Conservation (phyloP, 2,329 filamentous ascomycete species). For the Paraphaeosphaeria sporulosa region DNA sequence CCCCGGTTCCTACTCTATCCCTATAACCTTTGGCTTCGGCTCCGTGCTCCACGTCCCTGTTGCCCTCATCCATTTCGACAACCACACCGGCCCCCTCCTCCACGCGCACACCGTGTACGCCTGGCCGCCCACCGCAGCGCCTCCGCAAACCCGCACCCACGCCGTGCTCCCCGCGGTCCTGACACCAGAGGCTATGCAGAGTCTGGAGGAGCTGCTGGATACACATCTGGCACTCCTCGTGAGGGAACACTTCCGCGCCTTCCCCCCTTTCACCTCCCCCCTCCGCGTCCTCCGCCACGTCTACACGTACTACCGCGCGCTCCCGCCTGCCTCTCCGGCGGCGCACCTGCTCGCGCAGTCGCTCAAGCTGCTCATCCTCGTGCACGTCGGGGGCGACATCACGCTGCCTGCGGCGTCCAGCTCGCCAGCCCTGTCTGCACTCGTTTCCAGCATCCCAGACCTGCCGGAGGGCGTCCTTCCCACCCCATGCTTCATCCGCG, state of each 20-base stretch:
- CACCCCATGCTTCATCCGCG: slow-evolving; percentile 50
- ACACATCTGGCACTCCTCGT: slow-evolving; percentile 43
- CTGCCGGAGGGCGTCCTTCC: slow-evolving; percentile 24
- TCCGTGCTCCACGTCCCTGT: slow-evolving; percentile 36
- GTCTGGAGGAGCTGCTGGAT: slow-evolving; percentile 36
- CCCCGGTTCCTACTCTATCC: slow-evolving; percentile 36
- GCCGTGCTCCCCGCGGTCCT: slow-evolving; percentile 47
- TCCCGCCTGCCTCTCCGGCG: slow-evolving; percentile 25
- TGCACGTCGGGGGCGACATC: slow-evolving; percentile 50
- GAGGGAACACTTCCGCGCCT: slow-evolving; percentile 41
- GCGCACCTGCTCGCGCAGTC: slow-evolving; percentile 40
- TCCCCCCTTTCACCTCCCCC: slow-evolving; percentile 45
- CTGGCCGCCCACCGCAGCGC: slow-evolving; percentile 40
- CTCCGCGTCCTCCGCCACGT: slow-evolving; percentile 44
- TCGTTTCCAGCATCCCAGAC: slow-evolving; percentile 29
- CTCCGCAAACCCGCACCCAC: slow-evolving; percentile 29
- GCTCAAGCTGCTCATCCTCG: slow-evolving; percentile 49
- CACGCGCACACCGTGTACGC: slow-evolving; percentile 49
- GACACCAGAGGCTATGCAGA: slow-evolving; percentile 24
- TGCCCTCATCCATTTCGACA: slow-evolving; percentile 32
- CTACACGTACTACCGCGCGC: slow-evolving; percentile 41
- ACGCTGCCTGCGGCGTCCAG: slow-evolving; percentile 32
- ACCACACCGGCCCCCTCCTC: slow-evolving; percentile 23
- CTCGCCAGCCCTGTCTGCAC: slow-evolving; percentile 24
- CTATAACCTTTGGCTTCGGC: slow-evolving; percentile 46